Evolutionary conservation across 2,329 filamentous ascomycete species (phyloP).

Genomic region (Fusarium scirpi): DNA sequence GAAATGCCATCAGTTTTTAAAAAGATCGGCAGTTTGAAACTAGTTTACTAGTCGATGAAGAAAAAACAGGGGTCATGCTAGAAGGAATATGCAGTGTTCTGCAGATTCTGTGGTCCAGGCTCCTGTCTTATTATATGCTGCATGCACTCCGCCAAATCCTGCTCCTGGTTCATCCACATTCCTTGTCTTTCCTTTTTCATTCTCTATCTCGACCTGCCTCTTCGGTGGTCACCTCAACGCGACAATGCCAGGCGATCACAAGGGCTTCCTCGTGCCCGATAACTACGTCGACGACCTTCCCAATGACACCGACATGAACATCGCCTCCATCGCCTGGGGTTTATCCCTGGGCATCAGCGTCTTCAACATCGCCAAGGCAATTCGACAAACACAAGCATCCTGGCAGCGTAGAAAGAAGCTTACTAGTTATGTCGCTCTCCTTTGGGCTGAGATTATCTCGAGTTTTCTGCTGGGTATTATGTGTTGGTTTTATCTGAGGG

Average conservation of each 20-base stretch:
- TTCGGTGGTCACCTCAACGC: not conserved
- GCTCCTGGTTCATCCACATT: conserved; percentile 2
- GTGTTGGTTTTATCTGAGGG: conserved; percentile 44
- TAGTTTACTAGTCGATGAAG: not conserved
- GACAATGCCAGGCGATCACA: conserved; percentile 32
- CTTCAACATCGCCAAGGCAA: conserved; percentile 43
- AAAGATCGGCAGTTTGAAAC: conserved; percentile 20
- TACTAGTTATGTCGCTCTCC: conserved; percentile 37
- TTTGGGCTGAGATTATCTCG: conserved; percentile 46
- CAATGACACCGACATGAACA: conserved; percentile 44
- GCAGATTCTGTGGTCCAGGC: conserved; percentile 8
- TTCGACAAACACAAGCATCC: conserved; percentile 34
- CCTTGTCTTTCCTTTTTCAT: not conserved
- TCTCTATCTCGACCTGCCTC: not conserved
- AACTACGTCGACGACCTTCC: conserved; percentile 34
- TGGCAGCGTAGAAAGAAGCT: conserved; percentile 39
- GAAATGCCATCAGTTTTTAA: not conserved
- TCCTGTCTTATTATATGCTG: conserved; percentile 13
- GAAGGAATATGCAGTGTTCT: conserved; percentile 1
- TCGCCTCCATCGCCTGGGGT: conserved; percentile 47
- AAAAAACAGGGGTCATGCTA: conserved; percentile 10
- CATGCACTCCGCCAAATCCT: not conserved
- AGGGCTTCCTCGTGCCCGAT: conserved; percentile 42
- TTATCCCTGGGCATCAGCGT: conserved; percentile 43
- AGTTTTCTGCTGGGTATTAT: conserved; percentile 43